Base-by-base conservation (phyloP, 177 flowering plant genomes). In the Vitis hybrid region DNA sequence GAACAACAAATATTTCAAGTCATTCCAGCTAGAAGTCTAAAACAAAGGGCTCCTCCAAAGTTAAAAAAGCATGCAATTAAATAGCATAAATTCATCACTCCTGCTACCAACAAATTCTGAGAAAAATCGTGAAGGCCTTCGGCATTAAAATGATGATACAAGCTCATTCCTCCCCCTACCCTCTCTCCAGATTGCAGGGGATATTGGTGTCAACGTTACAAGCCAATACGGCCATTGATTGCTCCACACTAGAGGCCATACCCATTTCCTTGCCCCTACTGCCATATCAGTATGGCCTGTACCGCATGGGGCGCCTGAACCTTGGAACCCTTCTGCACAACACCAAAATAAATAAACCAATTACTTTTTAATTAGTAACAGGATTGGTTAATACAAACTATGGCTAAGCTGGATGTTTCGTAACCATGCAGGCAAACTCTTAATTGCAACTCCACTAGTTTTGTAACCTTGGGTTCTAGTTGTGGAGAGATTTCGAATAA, bases 251-350 rank as follows among this genome's bases (percentile, higher is more conserved):
- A 35, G 46, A 35, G 46, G 46, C 46, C 46, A 6, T 35, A 35
- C 1, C 7, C 46, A 35, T 18, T 51, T 58, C 32, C 8, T 61
- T 8, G 17, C 24, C 14, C 17, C 52, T 58, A 65, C 52, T 51
- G 65, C 61, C 63, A 68, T 11, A 11, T 13, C 70, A 85, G 76
- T 85, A 85, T 24, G 88, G 88, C 64, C 82, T 77, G 76, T 77
- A 82, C 15, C 85, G 76, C 78, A 74, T 77, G 3, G 88, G 83
- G 67, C 85, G 63, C 68, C 86, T 80, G 76, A 60, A 77, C 78
- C 88, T 76, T 17, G 88, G 89, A 68, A 78, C 76, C 76, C 86
- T 84, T 69, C 88, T 85, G 85, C 73, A 80, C 24, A 65, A 15
- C 49, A 58, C 24, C 51, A 8, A 7, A 54, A 27, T 18, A 7